Conservation (phyloP, 768 basidiomycete genomes). For the Rhodotorula paludigena region DNA sequence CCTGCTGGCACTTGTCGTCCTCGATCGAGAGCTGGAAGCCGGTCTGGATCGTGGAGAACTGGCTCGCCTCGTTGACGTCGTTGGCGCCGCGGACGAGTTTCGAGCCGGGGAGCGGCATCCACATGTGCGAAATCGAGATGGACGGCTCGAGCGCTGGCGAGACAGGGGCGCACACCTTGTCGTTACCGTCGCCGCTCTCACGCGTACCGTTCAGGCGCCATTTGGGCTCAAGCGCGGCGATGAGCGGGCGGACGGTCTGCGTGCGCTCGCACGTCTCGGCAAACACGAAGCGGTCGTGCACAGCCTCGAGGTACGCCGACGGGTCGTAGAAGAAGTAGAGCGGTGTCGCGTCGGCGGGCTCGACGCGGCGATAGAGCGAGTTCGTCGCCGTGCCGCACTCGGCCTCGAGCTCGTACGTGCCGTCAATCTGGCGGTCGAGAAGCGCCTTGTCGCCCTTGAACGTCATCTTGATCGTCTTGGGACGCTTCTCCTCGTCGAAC, state of each 20-base stretch:
- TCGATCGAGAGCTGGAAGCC: conserved; percentile 55
- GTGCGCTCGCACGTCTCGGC: conserved; percentile 70
- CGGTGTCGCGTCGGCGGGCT: conserved; percentile 49
- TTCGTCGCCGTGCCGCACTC: conserved; percentile 84
- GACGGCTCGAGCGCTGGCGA: conserved; percentile 43
- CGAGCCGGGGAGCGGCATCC: conserved; percentile 27
- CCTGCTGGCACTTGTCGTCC: conserved; percentile 64
- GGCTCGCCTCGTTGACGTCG: conserved; percentile 48
- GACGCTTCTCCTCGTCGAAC: conserved; percentile 62
- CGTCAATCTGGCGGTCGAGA: conserved; percentile 76
- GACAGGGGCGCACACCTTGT: conserved; percentile 42
- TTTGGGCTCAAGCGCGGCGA: conserved; percentile 64
- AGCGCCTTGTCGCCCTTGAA: conserved; percentile 45
- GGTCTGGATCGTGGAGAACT: conserved; percentile 61
- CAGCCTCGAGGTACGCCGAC: conserved; percentile 66
- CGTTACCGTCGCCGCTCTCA: not conserved
- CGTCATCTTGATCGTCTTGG: conserved; percentile 61
- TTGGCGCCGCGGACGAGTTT: conserved; percentile 31
- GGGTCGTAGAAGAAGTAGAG: conserved; percentile 75
- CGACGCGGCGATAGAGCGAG: conserved; percentile 66
- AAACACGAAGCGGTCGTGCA: conserved; percentile 78
- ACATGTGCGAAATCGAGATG: conserved; percentile 52
- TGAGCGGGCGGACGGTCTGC: conserved; percentile 71
- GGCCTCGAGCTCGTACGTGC: conserved; percentile 69
- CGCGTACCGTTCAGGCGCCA: conserved; percentile 58